These are phyloP conservation scores for Didymella sp. DNA, from an alignment of 2,329 filamentous ascomycete genomes.

Conservation along the genomic window DNA sequence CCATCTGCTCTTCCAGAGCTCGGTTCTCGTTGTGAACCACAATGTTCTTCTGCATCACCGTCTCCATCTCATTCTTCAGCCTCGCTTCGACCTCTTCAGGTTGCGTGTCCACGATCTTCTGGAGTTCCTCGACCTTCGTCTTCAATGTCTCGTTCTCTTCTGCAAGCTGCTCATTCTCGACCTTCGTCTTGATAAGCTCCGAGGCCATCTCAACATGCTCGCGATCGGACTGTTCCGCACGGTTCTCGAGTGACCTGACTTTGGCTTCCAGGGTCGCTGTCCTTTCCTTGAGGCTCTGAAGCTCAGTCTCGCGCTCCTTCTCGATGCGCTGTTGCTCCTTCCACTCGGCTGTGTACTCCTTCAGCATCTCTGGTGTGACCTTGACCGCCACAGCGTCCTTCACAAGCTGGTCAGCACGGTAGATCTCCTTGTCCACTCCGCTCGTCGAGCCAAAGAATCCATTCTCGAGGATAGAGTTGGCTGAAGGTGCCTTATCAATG, in stretches of 20 bases:
- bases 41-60: slow-evolving; percentile 88
- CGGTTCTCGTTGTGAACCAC: slow-evolving; percentile 95
- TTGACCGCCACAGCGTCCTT: slow-evolving; percentile 89
- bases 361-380: slow-evolving; percentile 82
- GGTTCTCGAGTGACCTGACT: slow-evolving; percentile 85
- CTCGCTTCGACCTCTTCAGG: slow-evolving; percentile 84
- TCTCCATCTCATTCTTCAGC: slow-evolving; percentile 84
- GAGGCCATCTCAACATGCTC: slow-evolving; percentile 93
- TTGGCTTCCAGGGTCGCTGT: slow-evolving; percentile 70
- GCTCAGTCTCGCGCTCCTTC: slow-evolving; percentile 80
- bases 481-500: slow-evolving; percentile 90
- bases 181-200: slow-evolving; percentile 88
- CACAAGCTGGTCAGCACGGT: slow-evolving; percentile 91
- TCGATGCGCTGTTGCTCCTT: slow-evolving; percentile 86
- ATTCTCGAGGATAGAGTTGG: slow-evolving; percentile 91
- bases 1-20: slow-evolving; percentile 84
- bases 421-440: slow-evolving; percentile 93
- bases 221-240: slow-evolving; percentile 83
- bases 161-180: slow-evolving; percentile 87
- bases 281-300: slow-evolving; percentile 70
- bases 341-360: slow-evolving; percentile 85
- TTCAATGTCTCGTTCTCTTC: slow-evolving; percentile 90
- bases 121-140: slow-evolving; percentile 83
- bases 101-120: slow-evolving; percentile 86
- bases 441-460: slow-evolving; percentile 95